phyloP scores from a whole-genome alignment of 805 yeast genomes.

The Ogataea neopini region DNA sequence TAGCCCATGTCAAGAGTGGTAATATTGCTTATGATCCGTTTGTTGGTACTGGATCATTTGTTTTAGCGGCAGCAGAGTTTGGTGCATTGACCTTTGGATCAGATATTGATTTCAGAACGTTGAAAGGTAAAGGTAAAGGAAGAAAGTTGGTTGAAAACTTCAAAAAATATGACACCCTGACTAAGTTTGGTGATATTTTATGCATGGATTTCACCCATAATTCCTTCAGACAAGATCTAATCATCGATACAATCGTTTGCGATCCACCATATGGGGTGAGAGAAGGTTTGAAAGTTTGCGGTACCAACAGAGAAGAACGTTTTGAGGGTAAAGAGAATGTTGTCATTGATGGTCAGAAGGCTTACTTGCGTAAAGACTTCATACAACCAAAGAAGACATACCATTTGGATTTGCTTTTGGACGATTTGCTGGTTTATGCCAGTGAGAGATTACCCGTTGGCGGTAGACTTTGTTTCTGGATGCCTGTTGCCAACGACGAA shows the following conservation, averaged over 20 bases:
- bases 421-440: conserved; percentile 75
- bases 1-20: conserved; percentile 70
- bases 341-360: conserved; percentile 76
- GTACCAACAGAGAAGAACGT: conserved; percentile 62
- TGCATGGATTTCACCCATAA: conserved; percentile 96
- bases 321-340: conserved; percentile 72
- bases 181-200: conserved; percentile 67
- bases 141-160: conserved; percentile 57
- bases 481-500: conserved; percentile 95
- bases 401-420: conserved; percentile 71
- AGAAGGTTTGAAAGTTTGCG: conserved; percentile 92
- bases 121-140: conserved; percentile 65
- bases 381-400: conserved; percentile 93
- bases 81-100: conserved; percentile 84
- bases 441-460: conserved; percentile 66
- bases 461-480: conserved; percentile 93
- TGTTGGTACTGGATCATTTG: conserved; percentile 94
- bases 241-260: conserved; percentile 80
- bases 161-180: conserved; percentile 63
- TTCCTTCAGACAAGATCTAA: conserved; percentile 63
- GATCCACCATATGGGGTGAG: conserved; percentile 99
- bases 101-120: conserved; percentile 81
- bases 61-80: conserved; percentile 82
- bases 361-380: conserved; percentile 76
- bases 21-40: conserved; percentile 88